A percentile compares a stretch with the other conserved stretches of the same genome.
Conservation (phyloP, 139 green algal species). For the Chlorokybus atmophyticus region DNA sequence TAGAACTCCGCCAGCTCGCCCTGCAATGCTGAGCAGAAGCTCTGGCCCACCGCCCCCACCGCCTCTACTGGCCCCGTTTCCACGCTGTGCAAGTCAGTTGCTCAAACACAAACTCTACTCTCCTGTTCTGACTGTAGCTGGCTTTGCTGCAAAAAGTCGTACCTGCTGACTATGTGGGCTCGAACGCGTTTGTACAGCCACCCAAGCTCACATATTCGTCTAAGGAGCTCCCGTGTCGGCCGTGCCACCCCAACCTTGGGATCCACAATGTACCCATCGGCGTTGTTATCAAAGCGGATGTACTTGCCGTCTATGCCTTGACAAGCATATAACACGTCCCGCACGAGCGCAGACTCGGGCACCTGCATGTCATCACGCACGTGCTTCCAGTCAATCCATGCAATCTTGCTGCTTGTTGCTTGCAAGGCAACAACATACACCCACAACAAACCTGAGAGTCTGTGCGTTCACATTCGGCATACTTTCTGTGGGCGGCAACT, state of each 20-base stretch:
- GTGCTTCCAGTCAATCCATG: too few species aligned
- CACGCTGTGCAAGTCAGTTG: too few species aligned
- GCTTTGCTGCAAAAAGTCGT: too few species aligned
- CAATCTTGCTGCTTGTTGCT: too few species aligned
- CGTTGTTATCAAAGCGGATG: constrained; percentile 28
- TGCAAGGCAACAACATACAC: too few species aligned
- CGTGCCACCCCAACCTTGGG: constrained; percentile 5
- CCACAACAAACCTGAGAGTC: too few species aligned
- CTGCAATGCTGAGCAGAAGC: constrained; percentile 41
- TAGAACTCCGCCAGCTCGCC: constrained; percentile 66
- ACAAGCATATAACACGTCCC: constrained; percentile 61
- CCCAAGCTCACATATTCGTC: constrained; percentile 27
- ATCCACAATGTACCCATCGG: constrained; percentile 17
- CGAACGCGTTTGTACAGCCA: constrained; percentile 28
- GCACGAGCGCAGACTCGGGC: constrained; percentile 58
- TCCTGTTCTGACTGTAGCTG: too few species aligned
- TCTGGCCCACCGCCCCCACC: constrained; percentile 45
- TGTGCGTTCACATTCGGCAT: background rate
- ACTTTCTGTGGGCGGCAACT: constrained; percentile 4
- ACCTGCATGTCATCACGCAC: constrained; percentile 19
- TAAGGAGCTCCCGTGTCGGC: background rate
- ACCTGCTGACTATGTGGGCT: too few species aligned
- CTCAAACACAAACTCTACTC: too few species aligned
- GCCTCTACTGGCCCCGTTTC: background rate
- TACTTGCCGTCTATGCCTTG: constrained; percentile 56